A percentile compares a stretch with the other conserved stretches of the same genome.
phyloP scores from a whole-genome alignment of 2,329 filamentous ascomycete genomes.

The Elsinoe arachidis region DNA sequence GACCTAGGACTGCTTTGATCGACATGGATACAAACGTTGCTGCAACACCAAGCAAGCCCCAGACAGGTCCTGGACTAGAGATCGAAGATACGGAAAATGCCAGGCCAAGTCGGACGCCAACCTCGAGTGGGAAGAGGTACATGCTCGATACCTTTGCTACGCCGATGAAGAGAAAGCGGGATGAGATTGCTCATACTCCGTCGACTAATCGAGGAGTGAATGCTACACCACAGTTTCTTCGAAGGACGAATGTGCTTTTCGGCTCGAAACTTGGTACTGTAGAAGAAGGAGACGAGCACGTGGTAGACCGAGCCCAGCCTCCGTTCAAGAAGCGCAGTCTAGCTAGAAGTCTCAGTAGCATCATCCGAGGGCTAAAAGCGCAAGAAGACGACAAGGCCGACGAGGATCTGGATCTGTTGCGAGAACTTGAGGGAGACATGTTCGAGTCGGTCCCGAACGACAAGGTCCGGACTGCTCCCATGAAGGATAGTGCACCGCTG shows the following conservation, averaged over 20 bases:
- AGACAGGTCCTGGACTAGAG: constrained; percentile 14
- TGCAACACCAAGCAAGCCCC: constrained; percentile 32
- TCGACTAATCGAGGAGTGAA: constrained; percentile 30
- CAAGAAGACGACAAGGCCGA: constrained; percentile 62
- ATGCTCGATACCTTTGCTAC: constrained; percentile 57
- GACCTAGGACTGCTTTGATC: constrained; percentile 24
- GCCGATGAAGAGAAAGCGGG: constrained; percentile 46
- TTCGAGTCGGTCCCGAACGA: constrained; percentile 19
- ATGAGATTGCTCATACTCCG: constrained; percentile 38
- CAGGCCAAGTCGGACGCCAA: constrained; percentile 35
- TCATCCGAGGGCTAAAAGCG: constrained; percentile 61
- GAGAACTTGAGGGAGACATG: constrained; percentile 54
- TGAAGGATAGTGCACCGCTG: constrained; percentile 16
- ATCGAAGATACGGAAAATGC: constrained; percentile 8
- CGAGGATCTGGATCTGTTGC: constrained; percentile 64
- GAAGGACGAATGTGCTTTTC: constrained; percentile 38
- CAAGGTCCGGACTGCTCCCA: background rate
- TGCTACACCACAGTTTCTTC: constrained; percentile 63
- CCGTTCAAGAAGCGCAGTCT: constrained; percentile 40
- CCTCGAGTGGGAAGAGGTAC: constrained; percentile 51
- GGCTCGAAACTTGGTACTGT: constrained; percentile 39
- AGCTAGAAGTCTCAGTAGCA: constrained; percentile 63
- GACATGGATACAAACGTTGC: constrained; percentile 27
- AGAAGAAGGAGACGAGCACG: constrained; percentile 51
- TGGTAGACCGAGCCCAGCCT: constrained; percentile 16